Base-by-base conservation (phyloP, 2,329 filamentous ascomycete species). In the Phoma sp. region DNA sequence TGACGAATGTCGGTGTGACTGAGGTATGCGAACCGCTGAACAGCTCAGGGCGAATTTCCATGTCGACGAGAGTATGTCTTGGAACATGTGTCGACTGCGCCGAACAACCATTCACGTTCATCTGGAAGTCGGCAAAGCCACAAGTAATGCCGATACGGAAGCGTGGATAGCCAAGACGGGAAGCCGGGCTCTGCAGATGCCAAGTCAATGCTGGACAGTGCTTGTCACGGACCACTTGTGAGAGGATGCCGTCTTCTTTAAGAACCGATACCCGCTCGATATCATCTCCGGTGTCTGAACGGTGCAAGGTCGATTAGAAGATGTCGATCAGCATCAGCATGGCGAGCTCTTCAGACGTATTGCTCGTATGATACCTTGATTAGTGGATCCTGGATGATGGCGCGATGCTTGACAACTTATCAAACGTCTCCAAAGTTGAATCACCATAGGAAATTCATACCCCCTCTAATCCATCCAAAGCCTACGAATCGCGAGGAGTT, bases 51-150 rank as follows among this genome's bases (percentile, higher is more conserved):
- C 17, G n/a, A n/a, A 17, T 15, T 17, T 33, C 6, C 6, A 33
- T n/a, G 12, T 33, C 32, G 12, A 39, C 44, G 25, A 49, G 35
- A 43, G 48, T 35, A 45, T 21, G 27, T 52, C 44, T 47, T 35
- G 35, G 44, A 29, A 46, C 38, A 37, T 6, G 39, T 54, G 56
- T 51, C 32, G 51, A 56, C 48, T 54, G 45, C 51, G 53, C 55
- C 48, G 49, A 58, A 61, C 58, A 58, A 41, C 49, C 60, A 49
- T 60, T 55, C 49, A 46, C 60, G 51, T 60, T 55, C 49, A 46
- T 41, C 24, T 44, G 37, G 40, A 21, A 43, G 29, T 43, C 46
- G 45, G 40, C 45, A 50, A 48, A 47, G 57, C 51, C 36, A 46
- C 47, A 43, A 12, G 36, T 36, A 8, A 31, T 55, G 45, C 45